Evolutionary conservation across 768 basidiomycete species (phyloP).

Genomic region (Daedaleopsis sinensis): DNA sequence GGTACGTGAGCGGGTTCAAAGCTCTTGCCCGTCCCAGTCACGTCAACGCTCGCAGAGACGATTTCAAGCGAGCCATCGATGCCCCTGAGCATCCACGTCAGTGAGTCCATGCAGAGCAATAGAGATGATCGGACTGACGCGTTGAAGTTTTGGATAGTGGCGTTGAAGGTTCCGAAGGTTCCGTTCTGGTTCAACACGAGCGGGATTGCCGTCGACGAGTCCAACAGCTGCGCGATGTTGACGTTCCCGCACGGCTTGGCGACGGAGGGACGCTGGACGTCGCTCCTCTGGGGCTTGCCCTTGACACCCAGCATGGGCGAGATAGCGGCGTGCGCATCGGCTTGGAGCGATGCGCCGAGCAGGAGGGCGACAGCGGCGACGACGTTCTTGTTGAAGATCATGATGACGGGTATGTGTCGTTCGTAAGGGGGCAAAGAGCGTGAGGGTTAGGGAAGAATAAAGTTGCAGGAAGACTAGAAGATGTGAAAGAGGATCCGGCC

Average conservation of each 20-base stretch:
- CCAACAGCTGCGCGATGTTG: constrained; percentile 43
- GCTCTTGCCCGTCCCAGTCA: constrained; percentile 36
- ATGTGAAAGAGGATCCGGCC: constrained; percentile 19
- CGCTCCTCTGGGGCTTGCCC: constrained; percentile 26
- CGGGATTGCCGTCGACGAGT: constrained; percentile 34
- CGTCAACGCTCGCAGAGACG: constrained; percentile 43
- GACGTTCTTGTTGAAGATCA: constrained; percentile 32
- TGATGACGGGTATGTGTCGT: neutral
- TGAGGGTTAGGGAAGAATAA: neutral
- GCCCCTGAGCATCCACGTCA: constrained; percentile 32
- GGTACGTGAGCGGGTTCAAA: constrained; percentile 42
- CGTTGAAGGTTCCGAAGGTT: constrained; percentile 33
- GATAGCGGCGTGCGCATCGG: constrained; percentile 45
- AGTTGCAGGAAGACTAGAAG: neutral
- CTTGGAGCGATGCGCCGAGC: constrained; percentile 40
- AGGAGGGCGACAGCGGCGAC: constrained; percentile 33
- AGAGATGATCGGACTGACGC: constrained; percentile 33
- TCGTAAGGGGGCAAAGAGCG: neutral
- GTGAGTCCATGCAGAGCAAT: neutral
- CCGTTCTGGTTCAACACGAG: constrained; percentile 37
- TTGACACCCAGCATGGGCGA: constrained; percentile 43
- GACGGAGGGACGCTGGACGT: constrained; percentile 35
- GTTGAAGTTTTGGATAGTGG: constrained; percentile 51
- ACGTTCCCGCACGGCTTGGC: constrained; percentile 45
- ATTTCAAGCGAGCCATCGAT: constrained; percentile 52